Percentiles rank a stretch among this genome's conserved stretches.
These are phyloP conservation scores for Populus trichocarpa DNA, from an alignment of 441 rosid genomes.

Conservation along the genomic window DNA sequence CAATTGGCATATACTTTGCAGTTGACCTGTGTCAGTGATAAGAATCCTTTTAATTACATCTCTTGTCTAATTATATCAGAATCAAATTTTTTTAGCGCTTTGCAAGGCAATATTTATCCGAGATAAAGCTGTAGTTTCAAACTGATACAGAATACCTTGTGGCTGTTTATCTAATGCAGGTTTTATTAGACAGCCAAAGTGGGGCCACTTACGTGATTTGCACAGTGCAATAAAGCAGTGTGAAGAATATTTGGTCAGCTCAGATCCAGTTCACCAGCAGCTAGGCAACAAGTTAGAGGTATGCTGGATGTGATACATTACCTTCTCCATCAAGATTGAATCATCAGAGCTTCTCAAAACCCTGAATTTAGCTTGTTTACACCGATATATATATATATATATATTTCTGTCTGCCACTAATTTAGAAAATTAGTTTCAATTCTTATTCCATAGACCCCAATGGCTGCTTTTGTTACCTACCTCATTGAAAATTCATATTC, in stretches of 20 bases:
- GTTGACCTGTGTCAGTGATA: not conserved
- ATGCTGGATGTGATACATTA: not conserved
- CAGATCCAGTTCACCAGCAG: conserved; percentile 41
- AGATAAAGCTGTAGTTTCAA: not conserved
- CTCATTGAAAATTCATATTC: not conserved
- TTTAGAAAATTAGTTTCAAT: not conserved
- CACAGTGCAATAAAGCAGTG: conserved; percentile 58
- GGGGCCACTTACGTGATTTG: conserved; percentile 62
- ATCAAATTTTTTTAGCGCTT: not conserved
- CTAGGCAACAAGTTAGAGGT: conserved; percentile 60
- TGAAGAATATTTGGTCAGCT: conserved; percentile 52
- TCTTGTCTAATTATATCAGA: not conserved
- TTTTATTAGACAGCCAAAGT: conserved; percentile 68
- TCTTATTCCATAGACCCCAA: not conserved
- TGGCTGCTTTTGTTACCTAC: not conserved
- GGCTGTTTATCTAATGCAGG: conserved; percentile 32
- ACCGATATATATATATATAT: too few relatives aligned
- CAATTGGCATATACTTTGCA: not conserved
- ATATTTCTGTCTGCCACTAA: not conserved
- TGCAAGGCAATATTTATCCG: not conserved
- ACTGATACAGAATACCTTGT: not conserved
- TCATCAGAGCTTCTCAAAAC: not conserved
- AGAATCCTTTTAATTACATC: not conserved
- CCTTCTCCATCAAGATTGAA: not conserved
- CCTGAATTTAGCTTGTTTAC: not conserved